Conservation (phyloP, 768 basidiomycete species). For the Tubosaeta sp. region DNA sequence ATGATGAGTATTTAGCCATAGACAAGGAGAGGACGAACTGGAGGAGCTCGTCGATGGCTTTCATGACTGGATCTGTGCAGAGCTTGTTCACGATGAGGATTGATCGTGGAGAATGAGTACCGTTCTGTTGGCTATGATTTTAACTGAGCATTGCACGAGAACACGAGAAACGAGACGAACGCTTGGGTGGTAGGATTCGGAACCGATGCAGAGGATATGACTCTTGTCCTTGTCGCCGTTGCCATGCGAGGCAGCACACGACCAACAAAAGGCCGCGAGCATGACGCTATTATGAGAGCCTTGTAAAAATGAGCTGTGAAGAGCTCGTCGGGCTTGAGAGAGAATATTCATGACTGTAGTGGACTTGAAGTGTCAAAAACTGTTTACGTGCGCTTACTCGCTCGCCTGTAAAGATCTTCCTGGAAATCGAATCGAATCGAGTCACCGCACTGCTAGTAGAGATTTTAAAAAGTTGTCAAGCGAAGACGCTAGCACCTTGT, state of each 20-base stretch:
- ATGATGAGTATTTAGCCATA: background rate
- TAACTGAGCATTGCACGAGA: slow-evolving; percentile 21
- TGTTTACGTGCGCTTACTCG: no score
- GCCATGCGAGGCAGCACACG: background rate
- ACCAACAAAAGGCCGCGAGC: slow-evolving; percentile 1
- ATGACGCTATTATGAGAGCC: slow-evolving; percentile 8
- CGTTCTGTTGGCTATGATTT: slow-evolving; percentile 22
- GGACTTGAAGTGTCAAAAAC: no score
- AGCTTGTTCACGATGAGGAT: slow-evolving; percentile 80
- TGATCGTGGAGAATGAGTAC: slow-evolving; percentile 45
- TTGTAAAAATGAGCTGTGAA: slow-evolving; percentile 21
- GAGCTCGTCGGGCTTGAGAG: slow-evolving; percentile 17
- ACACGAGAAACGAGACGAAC: slow-evolving; percentile 16
- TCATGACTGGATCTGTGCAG: slow-evolving; percentile 70
- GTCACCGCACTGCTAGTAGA: no score
- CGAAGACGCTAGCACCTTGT: no score
- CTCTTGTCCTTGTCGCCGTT: slow-evolving; percentile 2
- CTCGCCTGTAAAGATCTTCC: no score
- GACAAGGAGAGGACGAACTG: slow-evolving; percentile 40
- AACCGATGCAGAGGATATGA: slow-evolving; percentile 14
- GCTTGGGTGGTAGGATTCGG: slow-evolving; percentile 8
- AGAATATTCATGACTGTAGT: slow-evolving; percentile 23
- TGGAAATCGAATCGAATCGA: no score
- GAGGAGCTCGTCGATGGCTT: slow-evolving; percentile 71
- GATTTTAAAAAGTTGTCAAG: no score